Evolutionary conservation across 1,139 yeast genomes (phyloP), one percentile per base, ranked within the genome.

Genomic region (Geotrichum aggregatum): DNA sequence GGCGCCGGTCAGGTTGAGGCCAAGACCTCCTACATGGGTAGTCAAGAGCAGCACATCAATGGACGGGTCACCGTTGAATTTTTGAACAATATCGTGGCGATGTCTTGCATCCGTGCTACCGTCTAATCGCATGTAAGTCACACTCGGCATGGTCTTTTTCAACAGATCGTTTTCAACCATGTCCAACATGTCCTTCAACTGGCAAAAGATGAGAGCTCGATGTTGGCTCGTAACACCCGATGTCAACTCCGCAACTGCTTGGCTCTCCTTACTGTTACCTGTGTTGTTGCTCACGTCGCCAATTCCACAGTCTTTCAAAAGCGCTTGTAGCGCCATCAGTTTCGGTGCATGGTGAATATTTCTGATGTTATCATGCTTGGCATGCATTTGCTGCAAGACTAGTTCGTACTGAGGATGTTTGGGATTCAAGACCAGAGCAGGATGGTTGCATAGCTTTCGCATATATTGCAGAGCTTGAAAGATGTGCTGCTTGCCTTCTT

Each of bases 11-110:
- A 94, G 76, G 66, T 94, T 94, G 64, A 94, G 80, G 11, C 99
- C 99, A 56, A 94, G 77, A 22, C 99, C 99, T 66, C 99, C 99
- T 44, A 94, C 99, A 68, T 92, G 95, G 0, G 99, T 94, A 0
- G 98, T 94, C 62, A 94, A 74, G 44, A 94, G 74, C 52, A 94
- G 71, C 26, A 94, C 89, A 70, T 94, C 99, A 61, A 94, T 94
- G 0, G 98, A 89, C 1, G 98, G 98, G 67, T 94, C 99, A 58
- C 84, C 91, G 63, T 94, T 94, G 71, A 92, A 94, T 64, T 87
- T 84, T 51, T 88, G 82, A 4, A 94, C 99, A 62, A 94, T 86
- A 38, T 84, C 82, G 66, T 92, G 98, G 64, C 98, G 81, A 58
- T 86, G 87, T 59, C 96, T 78, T 19, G 97, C 95, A 59, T 94